Evolutionary conservation across 352 stramenopile genomes (phyloP).

Genomic region (Phytophthora chlamydospora): DNA sequence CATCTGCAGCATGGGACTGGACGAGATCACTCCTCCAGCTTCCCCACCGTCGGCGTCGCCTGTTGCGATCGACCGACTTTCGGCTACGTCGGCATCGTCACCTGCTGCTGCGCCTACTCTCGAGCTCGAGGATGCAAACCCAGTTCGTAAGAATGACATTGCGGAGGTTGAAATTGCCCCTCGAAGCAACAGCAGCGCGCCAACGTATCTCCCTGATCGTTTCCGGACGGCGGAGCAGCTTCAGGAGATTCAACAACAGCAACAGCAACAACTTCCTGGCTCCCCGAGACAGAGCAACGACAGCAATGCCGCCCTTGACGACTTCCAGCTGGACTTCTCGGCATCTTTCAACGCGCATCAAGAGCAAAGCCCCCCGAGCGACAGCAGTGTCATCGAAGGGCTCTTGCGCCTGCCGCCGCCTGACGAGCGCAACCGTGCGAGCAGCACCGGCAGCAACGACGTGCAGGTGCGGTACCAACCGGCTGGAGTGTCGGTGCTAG

Average conservation of each 20-base stretch:
- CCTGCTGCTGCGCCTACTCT: constrained; percentile 11
- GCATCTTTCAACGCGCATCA: constrained; percentile 34
- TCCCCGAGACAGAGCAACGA: constrained; percentile 27
- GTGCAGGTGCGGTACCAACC: constrained; percentile 33
- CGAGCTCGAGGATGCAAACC: constrained; percentile 8
- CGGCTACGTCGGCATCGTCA: constrained; percentile 24
- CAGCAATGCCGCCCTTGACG: constrained; percentile 25
- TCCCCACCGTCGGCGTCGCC: constrained; percentile 22
- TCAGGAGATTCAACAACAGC: constrained; percentile 22
- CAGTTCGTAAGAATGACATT: not conserved
- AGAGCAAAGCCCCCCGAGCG: constrained; percentile 10
- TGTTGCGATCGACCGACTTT: constrained; percentile 18
- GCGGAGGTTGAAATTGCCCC: constrained; percentile 4
- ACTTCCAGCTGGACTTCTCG: constrained; percentile 41
- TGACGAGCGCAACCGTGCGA: constrained; percentile 28
- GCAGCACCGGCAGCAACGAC: constrained; percentile 28
- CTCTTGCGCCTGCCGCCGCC: not conserved
- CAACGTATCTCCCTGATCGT: constrained; percentile 25
- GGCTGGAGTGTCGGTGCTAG: constrained; percentile 38
- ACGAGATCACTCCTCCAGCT: constrained; percentile 26
- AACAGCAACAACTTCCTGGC: not conserved
- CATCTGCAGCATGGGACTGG: constrained; percentile 33
- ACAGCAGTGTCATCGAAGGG: constrained; percentile 5
- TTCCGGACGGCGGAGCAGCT: constrained; percentile 25
- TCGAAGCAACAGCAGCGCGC: constrained; percentile 17